Base-by-base conservation (phyloP, 2,329 filamentous ascomycete species). In the Fusarium haematococcum region DNA sequence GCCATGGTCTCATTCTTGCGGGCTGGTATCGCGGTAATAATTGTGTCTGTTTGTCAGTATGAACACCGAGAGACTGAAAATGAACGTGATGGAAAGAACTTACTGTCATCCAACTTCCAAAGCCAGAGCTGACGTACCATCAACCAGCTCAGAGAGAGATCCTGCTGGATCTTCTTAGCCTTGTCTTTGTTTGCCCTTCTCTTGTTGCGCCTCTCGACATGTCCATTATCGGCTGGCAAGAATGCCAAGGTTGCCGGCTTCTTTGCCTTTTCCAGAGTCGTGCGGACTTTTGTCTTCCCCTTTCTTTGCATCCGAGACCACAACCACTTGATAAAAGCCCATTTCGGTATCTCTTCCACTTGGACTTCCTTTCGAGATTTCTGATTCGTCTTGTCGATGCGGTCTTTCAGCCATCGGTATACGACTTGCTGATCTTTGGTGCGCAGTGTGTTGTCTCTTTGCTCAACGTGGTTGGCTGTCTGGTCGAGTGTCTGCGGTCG, bases 91-190 rank as follows among this genome's bases (percentile, higher is more conserved):
- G 9, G 1, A 2, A 5, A 6, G 27, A 4, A 2, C 56, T 16
- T 30, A 59, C 56, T 35, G 6, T 59, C 35, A 30, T 39, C 35
- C 4, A 59, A 10, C 9, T 39, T 59, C 35, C 35, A 59, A 11
- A 59, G 35, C 56, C 56, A 59, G 3, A 59, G 25, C 16, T 59
- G 35, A 20, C 56, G 35, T 20, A 59, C 56, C 56, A 59, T 59
- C 25, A 59, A 14, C 56, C 56, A 59, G 5, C 37, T 59, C 6
- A 39, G 16, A 41, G 30, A 27, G 2, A 27, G 6, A 14, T 41
- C 35, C 6, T 59, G 56, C 10, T 39, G 56, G 18, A 59, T 59
- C 32, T 35, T 56, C 8, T 35, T 56, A 20, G 56, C 56, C 23
- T n/a, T 41, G 35, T 27, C 56, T 16, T 39, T n/a, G 35, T 59